Evolutionary conservation across 441 rosid species (phyloP).

Genomic region (Populus hybrid): DNA sequence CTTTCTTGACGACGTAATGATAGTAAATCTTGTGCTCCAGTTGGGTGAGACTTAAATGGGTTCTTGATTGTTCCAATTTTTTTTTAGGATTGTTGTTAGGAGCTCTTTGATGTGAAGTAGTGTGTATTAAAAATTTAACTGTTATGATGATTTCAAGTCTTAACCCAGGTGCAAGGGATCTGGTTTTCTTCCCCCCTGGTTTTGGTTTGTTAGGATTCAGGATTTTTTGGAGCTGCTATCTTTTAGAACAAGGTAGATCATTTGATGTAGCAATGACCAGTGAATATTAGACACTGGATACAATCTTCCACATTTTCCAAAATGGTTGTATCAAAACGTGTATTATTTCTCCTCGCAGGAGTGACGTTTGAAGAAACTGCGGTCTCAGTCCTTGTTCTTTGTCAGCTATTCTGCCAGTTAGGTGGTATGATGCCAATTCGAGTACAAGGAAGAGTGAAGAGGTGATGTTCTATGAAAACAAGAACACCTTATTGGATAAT

Average conservation of each 20-base stretch:
- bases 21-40: not conserved
- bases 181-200: conserved; percentile 18
- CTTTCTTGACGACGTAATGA: conserved; percentile 68
- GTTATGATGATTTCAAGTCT: conserved; percentile 22
- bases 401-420: not conserved
- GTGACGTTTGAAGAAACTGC: not conserved
- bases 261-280: conserved; percentile 32
- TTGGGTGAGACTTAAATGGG: conserved; percentile 12
- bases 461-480: not conserved
- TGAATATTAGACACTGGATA: conserved; percentile 21
- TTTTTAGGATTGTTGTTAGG: conserved; percentile 36
- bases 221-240: conserved; percentile 5
- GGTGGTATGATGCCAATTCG: not conserved
- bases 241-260: conserved; percentile 22
- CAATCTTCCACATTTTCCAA: conserved; percentile 19
- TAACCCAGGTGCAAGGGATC: conserved; percentile 14
- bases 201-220: conserved; percentile 34
- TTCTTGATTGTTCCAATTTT: conserved; percentile 20
- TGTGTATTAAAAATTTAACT: conserved; percentile 40
- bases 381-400: not conserved
- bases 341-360: not conserved
- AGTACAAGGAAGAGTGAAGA: not conserved
- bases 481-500: not conserved
- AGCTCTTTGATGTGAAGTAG: conserved; percentile 37
- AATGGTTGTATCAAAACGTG: conserved; percentile 33